Percentiles rank a stretch among this genome's conserved stretches.
These are phyloP conservation scores for Nakaseomyces delphensis DNA, from an alignment of 1,139 yeast species.

Conservation along the genomic window DNA sequence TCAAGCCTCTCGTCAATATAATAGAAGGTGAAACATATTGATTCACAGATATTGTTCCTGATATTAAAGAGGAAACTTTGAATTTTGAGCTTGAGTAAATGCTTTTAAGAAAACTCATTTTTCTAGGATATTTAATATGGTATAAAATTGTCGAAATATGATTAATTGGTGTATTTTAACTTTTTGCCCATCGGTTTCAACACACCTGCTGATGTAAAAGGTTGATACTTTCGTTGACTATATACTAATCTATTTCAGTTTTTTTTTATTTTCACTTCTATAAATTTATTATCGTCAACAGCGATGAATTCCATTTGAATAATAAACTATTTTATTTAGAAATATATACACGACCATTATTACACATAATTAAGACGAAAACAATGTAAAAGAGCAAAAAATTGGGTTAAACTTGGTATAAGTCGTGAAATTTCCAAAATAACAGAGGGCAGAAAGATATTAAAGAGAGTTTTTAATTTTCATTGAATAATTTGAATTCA, in stretches of 20 bases:
- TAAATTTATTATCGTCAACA: neutral
- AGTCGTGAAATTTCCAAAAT: neutral
- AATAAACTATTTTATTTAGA: neutral
- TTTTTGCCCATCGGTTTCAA: too few species aligned
- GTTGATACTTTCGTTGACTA: too few species aligned
- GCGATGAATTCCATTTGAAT: neutral
- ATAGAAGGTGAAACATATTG: neutral
- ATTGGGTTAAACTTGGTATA: neutral
- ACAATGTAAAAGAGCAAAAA: neutral
- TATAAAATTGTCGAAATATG: too few species aligned
- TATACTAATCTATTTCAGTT: too few species aligned
- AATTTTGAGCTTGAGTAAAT: neutral
- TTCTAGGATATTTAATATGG: too few species aligned
- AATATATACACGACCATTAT: neutral
- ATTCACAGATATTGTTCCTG: neutral
- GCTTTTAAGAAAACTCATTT: neutral
- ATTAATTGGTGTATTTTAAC: neutral
- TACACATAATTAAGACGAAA: neutral
- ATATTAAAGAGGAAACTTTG: neutral
- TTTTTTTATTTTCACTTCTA: too few species aligned
- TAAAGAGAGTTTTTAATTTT: too few species aligned
- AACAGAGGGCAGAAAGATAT: too few species aligned
- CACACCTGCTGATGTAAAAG: too few species aligned
- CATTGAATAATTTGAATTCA: too few species aligned
- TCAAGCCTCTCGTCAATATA: constrained; percentile 24